Evolutionary conservation across 2,329 filamentous ascomycete genomes (phyloP).

Genomic region (Pyrenophora tritici-repentis): DNA sequence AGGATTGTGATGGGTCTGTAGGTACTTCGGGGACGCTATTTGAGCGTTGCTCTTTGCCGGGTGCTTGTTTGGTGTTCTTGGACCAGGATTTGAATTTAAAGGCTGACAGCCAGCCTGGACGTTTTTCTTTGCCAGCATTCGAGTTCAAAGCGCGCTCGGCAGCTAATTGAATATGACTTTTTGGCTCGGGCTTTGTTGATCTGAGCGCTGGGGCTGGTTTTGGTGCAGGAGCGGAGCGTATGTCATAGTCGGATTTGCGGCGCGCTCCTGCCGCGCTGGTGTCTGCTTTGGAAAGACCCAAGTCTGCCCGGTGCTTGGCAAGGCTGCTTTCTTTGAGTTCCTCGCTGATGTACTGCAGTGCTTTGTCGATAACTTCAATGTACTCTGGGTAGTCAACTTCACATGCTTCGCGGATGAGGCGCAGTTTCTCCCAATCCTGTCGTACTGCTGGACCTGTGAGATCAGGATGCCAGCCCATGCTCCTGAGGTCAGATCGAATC

Average conservation of each 20-base stretch:
- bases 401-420: slow-evolving; percentile 52
- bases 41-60: slow-evolving; percentile 24
- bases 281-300: slow-evolving; percentile 15
- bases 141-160: slow-evolving; percentile 26
- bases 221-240: slow-evolving; percentile 14
- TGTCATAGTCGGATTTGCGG: slow-evolving; percentile 32
- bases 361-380: slow-evolving; percentile 48
- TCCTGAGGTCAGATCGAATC: slow-evolving; percentile 52
- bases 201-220: background rate
- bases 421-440: slow-evolving; percentile 50
- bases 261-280: slow-evolving; percentile 17
- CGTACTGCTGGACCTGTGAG: slow-evolving; percentile 40
- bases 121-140: slow-evolving; percentile 31
- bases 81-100: slow-evolving; percentile 39
- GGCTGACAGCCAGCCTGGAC: slow-evolving; percentile 36
- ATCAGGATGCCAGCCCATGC: slow-evolving; percentile 57
- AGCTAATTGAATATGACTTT: slow-evolving; percentile 30
- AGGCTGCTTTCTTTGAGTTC: slow-evolving; percentile 38
- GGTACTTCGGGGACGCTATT: slow-evolving; percentile 25
- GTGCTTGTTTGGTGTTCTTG: slow-evolving; percentile 23
- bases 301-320: slow-evolving; percentile 22
- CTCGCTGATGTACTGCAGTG: slow-evolving; percentile 51
- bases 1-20: slow-evolving; percentile 33
- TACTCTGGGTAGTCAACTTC: slow-evolving; percentile 53
- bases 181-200: slow-evolving; percentile 10